Conservation (phyloP, 257 asterid genomes). For the Nicotiana obtusifolia region DNA sequence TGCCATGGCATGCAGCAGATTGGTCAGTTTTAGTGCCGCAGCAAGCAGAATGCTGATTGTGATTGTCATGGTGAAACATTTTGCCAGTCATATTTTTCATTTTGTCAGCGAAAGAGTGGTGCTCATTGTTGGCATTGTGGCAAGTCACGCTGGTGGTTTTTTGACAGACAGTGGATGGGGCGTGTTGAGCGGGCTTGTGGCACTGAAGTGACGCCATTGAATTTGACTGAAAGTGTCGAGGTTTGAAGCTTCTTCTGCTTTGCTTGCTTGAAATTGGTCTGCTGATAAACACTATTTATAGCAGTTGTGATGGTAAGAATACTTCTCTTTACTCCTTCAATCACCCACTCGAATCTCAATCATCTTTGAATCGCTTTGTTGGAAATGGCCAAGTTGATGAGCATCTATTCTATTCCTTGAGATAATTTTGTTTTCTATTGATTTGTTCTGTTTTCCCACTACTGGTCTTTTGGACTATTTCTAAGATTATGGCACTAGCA, state of each 20-base stretch:
- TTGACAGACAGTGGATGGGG: neutral
- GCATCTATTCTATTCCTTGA: neutral
- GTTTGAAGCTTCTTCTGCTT: neutral
- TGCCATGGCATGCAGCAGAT: neutral
- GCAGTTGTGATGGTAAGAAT: neutral
- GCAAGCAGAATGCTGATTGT: neutral
- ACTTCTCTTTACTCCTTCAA: neutral
- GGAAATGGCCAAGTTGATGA: neutral
- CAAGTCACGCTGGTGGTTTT: constrained; percentile 1
- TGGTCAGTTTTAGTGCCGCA: neutral
- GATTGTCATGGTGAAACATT: constrained; percentile 5
- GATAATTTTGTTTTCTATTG: neutral
- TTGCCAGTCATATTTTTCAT: neutral
- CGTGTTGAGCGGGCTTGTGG: neutral
- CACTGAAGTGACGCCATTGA: constrained; percentile 16
- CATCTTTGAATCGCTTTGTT: neutral
- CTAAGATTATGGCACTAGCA: neutral
- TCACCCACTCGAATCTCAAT: neutral
- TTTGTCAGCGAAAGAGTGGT: constrained; percentile 9
- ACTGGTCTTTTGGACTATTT: neutral
- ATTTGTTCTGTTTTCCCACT: neutral
- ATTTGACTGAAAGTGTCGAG: neutral
- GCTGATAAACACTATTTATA: neutral
- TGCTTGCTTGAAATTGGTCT: neutral
- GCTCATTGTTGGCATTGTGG: constrained; percentile 6